phyloP scores from a whole-genome alignment of 805 yeast genomes.

The Pichia membranifaciens region DNA sequence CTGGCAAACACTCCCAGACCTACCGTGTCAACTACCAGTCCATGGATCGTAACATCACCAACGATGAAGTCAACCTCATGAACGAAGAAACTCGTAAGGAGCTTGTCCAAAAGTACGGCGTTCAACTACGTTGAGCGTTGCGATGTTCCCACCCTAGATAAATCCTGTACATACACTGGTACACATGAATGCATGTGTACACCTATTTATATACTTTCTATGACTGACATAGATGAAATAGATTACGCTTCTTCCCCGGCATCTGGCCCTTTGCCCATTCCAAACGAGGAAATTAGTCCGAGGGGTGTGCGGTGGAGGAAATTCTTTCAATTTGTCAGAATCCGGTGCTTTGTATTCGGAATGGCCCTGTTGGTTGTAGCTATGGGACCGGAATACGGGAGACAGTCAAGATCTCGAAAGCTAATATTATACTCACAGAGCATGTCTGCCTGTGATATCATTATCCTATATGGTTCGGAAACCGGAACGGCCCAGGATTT shows the following conservation, averaged over 20 bases:
- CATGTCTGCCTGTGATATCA: slow-evolving; percentile 2
- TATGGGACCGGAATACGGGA: no score
- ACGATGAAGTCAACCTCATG: slow-evolving; percentile 71
- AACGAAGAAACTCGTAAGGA: slow-evolving; percentile 60
- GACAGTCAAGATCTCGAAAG: no score
- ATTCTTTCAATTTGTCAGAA: neutral
- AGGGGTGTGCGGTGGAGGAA: neutral
- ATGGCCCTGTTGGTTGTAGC: no score
- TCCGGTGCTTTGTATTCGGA: no score
- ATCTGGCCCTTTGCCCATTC: no score
- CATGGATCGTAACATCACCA: slow-evolving; percentile 88
- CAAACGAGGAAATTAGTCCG: neutral
- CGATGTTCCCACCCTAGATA: no score
- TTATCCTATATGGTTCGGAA: slow-evolving; percentile 81
- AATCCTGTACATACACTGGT: no score
- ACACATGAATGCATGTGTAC: no score
- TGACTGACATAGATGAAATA: no score
- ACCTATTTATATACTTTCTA: no score
- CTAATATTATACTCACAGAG: neutral
- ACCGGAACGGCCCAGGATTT: slow-evolving; percentile 88
- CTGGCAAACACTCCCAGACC: slow-evolving; percentile 71
- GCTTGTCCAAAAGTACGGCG: slow-evolving; percentile 46
- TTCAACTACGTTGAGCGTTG: slow-evolving; percentile 42
- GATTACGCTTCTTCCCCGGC: no score
- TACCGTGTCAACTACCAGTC: slow-evolving; percentile 90